Percentiles rank a stretch among this genome's conserved stretches.
These are phyloP conservation scores for Gloeopeniophorella convolvens DNA, from an alignment of 768 basidiomycete species.

Conservation along the genomic window DNA sequence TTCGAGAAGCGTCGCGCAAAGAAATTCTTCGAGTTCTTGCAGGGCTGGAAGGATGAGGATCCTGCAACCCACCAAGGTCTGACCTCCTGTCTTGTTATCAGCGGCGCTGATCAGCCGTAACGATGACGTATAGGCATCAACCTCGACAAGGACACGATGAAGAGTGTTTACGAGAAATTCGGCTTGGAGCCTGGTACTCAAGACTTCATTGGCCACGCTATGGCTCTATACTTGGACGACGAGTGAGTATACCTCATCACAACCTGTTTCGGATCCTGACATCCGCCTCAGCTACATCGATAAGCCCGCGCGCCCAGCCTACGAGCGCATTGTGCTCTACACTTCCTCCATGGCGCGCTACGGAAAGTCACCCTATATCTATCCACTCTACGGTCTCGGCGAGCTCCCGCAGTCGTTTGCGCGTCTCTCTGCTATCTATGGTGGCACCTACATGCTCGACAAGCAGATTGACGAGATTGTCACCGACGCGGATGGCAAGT, in stretches of 20 bases:
- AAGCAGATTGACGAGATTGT: slow-evolving; percentile 90
- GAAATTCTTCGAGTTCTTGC: slow-evolving; percentile 97
- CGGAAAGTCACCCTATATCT: slow-evolving; percentile 99
- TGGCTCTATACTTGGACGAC: slow-evolving; percentile 97
- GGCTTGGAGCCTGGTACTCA: slow-evolving; percentile 96
- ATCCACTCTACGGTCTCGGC: slow-evolving; percentile 97
- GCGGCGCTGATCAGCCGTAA: not conserved
- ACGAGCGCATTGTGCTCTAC: slow-evolving; percentile 95
- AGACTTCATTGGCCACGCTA: slow-evolving; percentile 98
- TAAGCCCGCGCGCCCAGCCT: slow-evolving; percentile 83
- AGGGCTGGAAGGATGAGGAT: slow-evolving; percentile 92
- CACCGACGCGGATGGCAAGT: slow-evolving; percentile 78
- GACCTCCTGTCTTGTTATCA: slow-evolving; percentile 14
- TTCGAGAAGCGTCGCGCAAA: slow-evolving; percentile 98
- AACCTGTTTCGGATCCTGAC: not conserved
- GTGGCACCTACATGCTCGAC: slow-evolving; percentile 99
- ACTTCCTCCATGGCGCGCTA: slow-evolving; percentile 98
- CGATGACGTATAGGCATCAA: slow-evolving; percentile 55
- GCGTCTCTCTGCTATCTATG: slow-evolving; percentile 95
- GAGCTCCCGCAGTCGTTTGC: slow-evolving; percentile 99
- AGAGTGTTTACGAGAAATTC: slow-evolving; percentile 92
- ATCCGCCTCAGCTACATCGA: slow-evolving; percentile 69
- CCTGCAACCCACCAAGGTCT: slow-evolving; percentile 93
- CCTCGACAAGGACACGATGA: slow-evolving; percentile 90
- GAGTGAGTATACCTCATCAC: slow-evolving; percentile 54